Base-by-base conservation (phyloP, 2,329 filamentous ascomycete genomes). In the Pyrenophora graminea region DNA sequence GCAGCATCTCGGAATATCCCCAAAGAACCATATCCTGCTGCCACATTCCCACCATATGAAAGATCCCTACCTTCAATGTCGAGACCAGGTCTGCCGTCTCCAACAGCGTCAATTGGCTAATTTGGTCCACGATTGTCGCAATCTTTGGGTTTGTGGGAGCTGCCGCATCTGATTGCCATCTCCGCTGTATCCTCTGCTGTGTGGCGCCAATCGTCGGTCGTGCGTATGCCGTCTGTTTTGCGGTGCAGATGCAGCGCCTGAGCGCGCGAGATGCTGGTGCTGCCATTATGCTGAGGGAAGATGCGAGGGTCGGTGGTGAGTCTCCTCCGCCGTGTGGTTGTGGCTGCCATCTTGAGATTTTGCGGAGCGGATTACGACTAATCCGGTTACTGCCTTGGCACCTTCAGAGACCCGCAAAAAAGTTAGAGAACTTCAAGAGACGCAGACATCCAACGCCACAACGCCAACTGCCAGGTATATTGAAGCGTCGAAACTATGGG, bases 71-170 rank as follows among this genome's bases (percentile, higher is more conserved):
- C 89, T 99, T 99, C 73, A 99, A 81, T 77, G 86, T 91, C 47
- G 92, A 86, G 47, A 99, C 94, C 54, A 99, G 82, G 74, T 97
- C 94, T 51, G 95, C 93, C 33, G 94, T 99, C 84, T 99, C 95
- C 68, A 99, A 80, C 52, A 99, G 83, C 38, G 92, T 99, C 84
- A 99, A 88, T 84, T 94, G 87, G 79, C 93, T 96, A 77, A 99
- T 99, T 79, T 99, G 92, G 75, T 99, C 92, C 70, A 99, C 94
- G 71, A 99, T 99, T 53, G 84, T 85, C 66, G 87, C 77, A 69
- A 99, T 96, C 84, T 99, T 99, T 58, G 94, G 91, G 78, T 90
- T 96, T 56, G 80, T 76, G 66, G 83, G 74, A 50, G 74, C 71
- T 48, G 81, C 80, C 43, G 83, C 86, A 48, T 92, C 89, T 58